These are phyloP conservation scores for Colletotrichum viniferum DNA, from an alignment of 2,329 filamentous ascomycete genomes.

Conservation along the genomic window DNA sequence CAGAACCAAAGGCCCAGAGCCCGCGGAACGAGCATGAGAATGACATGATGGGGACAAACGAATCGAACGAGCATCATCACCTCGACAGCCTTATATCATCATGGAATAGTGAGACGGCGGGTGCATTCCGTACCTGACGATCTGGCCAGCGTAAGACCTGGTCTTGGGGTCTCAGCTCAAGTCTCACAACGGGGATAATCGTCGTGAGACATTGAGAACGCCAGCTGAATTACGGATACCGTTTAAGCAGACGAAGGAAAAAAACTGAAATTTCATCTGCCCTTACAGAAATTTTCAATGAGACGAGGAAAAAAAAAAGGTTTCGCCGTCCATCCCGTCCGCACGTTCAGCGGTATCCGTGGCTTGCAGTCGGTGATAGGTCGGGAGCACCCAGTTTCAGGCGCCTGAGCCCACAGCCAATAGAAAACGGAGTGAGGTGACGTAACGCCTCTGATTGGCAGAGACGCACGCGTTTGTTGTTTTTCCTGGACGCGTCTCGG, in stretches of 20 bases:
- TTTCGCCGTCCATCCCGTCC: neutral
- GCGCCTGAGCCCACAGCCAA: neutral
- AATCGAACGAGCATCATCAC: slow-evolving; percentile 5
- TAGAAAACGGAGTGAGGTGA: neutral
- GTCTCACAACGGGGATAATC: slow-evolving; percentile 10
- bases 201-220: slow-evolving; percentile 7
- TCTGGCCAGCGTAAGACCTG: slow-evolving; percentile 7
- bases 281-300: neutral
- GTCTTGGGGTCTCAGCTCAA: slow-evolving; percentile 6
- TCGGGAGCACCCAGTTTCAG: slow-evolving; percentile 8
- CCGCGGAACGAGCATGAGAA: neutral
- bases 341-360: slow-evolving; percentile 12
- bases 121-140: slow-evolving; percentile 22
- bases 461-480: slow-evolving; percentile 14
- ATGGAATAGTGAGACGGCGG: slow-evolving; percentile 5
- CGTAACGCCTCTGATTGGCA: neutral
- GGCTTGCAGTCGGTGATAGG: neutral
- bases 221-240: neutral
- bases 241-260: neutral
- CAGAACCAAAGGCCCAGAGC: neutral
- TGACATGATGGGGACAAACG: neutral
- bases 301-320: neutral
- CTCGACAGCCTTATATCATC: slow-evolving; percentile 9
- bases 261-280: neutral
- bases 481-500: slow-evolving; percentile 10